These are phyloP conservation scores for Pseudovirgaria hyperparasitica DNA, from an alignment of 2,329 filamentous ascomycete species.

Conservation along the genomic window DNA sequence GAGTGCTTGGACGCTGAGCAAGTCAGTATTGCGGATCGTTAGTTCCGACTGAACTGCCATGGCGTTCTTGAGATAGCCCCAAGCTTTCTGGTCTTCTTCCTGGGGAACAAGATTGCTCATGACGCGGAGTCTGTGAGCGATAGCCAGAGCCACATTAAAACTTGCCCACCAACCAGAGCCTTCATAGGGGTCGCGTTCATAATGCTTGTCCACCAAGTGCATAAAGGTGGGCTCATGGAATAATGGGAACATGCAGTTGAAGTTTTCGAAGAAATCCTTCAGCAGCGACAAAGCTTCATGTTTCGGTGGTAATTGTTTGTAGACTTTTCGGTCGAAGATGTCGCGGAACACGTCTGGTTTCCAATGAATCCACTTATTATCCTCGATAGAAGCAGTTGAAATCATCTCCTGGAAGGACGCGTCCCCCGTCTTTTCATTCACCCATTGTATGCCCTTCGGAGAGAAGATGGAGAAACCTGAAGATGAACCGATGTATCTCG, in stretches of 20 bases:
- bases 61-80: slow-evolving; percentile 93
- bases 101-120: slow-evolving; percentile 89
- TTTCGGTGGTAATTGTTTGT: slow-evolving; percentile 71
- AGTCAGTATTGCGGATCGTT: slow-evolving; percentile 89
- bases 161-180: slow-evolving; percentile 98
- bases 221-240: slow-evolving; percentile 98
- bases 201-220: slow-evolving; percentile 90
- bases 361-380: slow-evolving; percentile 95
- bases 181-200: slow-evolving; percentile 82
- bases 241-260: slow-evolving; percentile 96
- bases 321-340: slow-evolving; percentile 74
- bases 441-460: slow-evolving; percentile 95
- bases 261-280: slow-evolving; percentile 94
- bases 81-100: slow-evolving; percentile 88
- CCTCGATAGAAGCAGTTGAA: slow-evolving; percentile 69
- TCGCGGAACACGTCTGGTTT: slow-evolving; percentile 95
- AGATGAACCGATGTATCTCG: slow-evolving; percentile 93
- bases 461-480: slow-evolving; percentile 99
- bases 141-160: slow-evolving; percentile 86
- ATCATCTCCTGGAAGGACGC: slow-evolving; percentile 93
- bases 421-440: slow-evolving; percentile 96
- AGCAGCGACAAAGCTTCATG: slow-evolving; percentile 78
- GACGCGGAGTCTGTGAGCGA: slow-evolving; percentile 79
- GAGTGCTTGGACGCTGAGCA: slow-evolving; percentile 86
- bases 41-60: slow-evolving; percentile 87